Percentiles rank a stretch among this genome's conserved stretches.
These are phyloP conservation scores for Colletotrichum caudatum DNA, from an alignment of 2,329 filamentous ascomycete species.

Conservation along the genomic window DNA sequence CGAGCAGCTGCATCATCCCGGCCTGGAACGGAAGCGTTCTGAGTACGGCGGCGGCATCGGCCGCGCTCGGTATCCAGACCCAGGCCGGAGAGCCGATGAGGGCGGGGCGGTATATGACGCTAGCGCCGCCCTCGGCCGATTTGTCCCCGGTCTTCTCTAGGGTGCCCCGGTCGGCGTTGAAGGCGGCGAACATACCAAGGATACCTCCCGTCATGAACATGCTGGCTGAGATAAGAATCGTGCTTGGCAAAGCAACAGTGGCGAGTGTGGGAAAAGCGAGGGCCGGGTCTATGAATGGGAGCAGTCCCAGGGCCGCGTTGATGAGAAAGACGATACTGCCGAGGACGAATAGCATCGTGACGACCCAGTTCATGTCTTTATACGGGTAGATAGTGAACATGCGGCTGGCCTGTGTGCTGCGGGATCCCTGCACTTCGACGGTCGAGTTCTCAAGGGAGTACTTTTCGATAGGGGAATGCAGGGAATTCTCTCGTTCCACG, in stretches of 20 bases:
- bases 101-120: conserved; percentile 12
- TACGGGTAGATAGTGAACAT: conserved; percentile 19
- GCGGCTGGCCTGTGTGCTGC: not conserved
- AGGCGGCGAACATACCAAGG: conserved; percentile 4
- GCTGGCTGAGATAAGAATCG: not conserved
- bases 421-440: conserved; percentile 3
- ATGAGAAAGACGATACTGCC: conserved; percentile 13
- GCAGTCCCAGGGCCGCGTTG: conserved; percentile 8
- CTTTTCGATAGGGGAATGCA: conserved; percentile 8
- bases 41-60: not conserved
- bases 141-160: conserved; percentile 13
- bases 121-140: not conserved
- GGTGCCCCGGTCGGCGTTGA: conserved; percentile 18
- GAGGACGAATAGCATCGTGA: conserved; percentile 20
- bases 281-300: conserved; percentile 1
- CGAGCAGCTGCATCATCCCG: not conserved
- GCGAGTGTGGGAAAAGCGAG: conserved; percentile 15
- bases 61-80: conserved; percentile 3
- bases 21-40: conserved; percentile 9
- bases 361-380: conserved; percentile 27
- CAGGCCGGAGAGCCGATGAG: conserved; percentile 14
- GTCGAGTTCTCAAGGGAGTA: conserved; percentile 8
- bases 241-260: not conserved
- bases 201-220: conserved; percentile 10
- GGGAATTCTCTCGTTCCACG: not conserved